Evolutionary conservation across 768 basidiomycete genomes (phyloP).

Genomic region (Omphalotus guepiniiformis): DNA sequence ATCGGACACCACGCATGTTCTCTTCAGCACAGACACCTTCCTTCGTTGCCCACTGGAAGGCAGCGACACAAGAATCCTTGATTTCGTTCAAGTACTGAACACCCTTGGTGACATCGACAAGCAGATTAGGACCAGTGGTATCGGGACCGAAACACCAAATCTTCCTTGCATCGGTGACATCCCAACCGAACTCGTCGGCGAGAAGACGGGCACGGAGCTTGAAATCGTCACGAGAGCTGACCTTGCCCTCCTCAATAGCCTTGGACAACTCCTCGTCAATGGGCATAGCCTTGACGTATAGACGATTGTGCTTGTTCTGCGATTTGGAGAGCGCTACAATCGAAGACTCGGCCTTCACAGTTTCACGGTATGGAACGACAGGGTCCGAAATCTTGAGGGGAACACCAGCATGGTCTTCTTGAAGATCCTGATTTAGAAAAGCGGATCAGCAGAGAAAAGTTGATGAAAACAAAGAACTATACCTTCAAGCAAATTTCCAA

Average conservation of each 20-base stretch:
- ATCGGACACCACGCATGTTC: constrained; percentile 97
- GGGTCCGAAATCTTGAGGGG: constrained; percentile 98
- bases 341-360: constrained; percentile 91
- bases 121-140: constrained; percentile 92
- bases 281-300: constrained; percentile 91
- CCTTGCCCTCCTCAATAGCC: constrained; percentile 85
- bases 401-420: constrained; percentile 99
- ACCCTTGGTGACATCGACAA: constrained; percentile 99
- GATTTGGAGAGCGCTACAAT: constrained; percentile 98
- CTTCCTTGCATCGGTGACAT: constrained; percentile 98
- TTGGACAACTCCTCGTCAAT: constrained; percentile 91
- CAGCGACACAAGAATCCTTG: constrained; percentile 99
- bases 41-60: constrained; percentile 99
- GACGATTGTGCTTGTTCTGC: constrained; percentile 99
- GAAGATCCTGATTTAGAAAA: constrained; percentile 67
- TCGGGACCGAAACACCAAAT: constrained; percentile 99
- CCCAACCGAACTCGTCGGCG: constrained; percentile 97
- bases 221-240: constrained; percentile 94
- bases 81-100: constrained; percentile 99
- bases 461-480: constrained; percentile 9
- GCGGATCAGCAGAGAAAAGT: background rate
- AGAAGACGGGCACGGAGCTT: constrained; percentile 92
- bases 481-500: constrained; percentile 99
- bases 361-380: constrained; percentile 97
- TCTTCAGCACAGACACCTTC: constrained; percentile 96